Evolutionary conservation across 805 yeast species (phyloP).

Genomic region (Maudiozyma barnettii): DNA sequence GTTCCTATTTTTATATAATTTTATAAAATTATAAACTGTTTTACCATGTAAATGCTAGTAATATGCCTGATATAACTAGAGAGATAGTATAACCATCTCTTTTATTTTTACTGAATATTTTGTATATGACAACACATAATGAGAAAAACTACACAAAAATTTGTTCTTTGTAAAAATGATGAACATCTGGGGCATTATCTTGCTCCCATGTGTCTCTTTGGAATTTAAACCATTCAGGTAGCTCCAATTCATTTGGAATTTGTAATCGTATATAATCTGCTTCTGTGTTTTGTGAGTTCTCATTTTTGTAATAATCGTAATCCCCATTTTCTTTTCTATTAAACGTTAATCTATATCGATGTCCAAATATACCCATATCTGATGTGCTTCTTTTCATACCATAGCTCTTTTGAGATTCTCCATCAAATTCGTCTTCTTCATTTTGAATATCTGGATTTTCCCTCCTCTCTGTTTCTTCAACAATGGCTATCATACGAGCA

Average conservation of each 20-base stretch:
- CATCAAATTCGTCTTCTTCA: slow-evolving; percentile 3
- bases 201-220: slow-evolving; percentile 63
- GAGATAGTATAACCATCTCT: not conserved
- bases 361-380: slow-evolving; percentile 27
- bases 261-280: slow-evolving; percentile 22
- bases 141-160: slow-evolving; percentile 16
- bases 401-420: slow-evolving; percentile 1
- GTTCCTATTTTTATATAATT: not conserved
- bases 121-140: no score
- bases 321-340: slow-evolving; percentile 25
- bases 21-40: no score
- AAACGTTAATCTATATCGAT: slow-evolving; percentile 25
- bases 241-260: slow-evolving; percentile 50
- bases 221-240: slow-evolving; percentile 69
- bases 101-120: no score
- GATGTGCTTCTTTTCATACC: slow-evolving; percentile 13
- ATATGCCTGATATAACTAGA: not conserved
- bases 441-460: slow-evolving; percentile 1
- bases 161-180: slow-evolving; percentile 27
- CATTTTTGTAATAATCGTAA: slow-evolving; percentile 33
- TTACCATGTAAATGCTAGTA: no score
- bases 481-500: slow-evolving; percentile 15
- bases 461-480: slow-evolving; percentile 16
- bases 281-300: slow-evolving; percentile 17
- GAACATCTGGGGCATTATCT: slow-evolving; percentile 29